Percentiles rank a stretch among this genome's conserved stretches.
These are phyloP conservation scores for Tagetes erecta DNA, from an alignment of 129 eudicot genomes.

Conservation along the genomic window DNA sequence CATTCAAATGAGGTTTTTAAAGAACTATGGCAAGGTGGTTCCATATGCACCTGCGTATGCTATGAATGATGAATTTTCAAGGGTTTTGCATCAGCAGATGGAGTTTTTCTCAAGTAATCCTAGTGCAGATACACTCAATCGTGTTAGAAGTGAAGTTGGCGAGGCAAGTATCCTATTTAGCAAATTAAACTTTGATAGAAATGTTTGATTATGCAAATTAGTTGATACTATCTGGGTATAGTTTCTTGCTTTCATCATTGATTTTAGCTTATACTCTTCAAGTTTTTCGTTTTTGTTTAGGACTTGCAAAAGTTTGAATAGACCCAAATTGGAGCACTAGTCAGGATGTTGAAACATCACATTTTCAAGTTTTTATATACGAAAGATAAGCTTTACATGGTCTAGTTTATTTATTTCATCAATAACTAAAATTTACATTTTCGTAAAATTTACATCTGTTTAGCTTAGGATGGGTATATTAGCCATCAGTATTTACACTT, in stretches of 20 bases:
- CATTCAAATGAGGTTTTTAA: slow-evolving; percentile 93
- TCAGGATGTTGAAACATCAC: slow-evolving; percentile 8
- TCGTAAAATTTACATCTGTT: neutral
- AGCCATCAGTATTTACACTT: neutral
- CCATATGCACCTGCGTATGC: slow-evolving; percentile 92
- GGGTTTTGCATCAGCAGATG: slow-evolving; percentile 99
- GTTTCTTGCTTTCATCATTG: neutral
- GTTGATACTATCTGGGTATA: slow-evolving; percentile 10
- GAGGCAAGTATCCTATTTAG: slow-evolving; percentile 65
- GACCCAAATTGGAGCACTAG: neutral
- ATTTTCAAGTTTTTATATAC: slow-evolving; percentile 5
- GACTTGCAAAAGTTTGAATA: slow-evolving; percentile 5
- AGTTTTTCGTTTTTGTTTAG: neutral
- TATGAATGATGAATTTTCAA: slow-evolving; percentile 97
- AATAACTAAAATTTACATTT: neutral
- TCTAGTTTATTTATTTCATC: neutral
- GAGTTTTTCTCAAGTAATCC: slow-evolving; percentile 97
- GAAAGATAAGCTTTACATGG: slow-evolving; percentile 12
- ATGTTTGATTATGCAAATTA: slow-evolving; percentile 10
- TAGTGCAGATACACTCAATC: slow-evolving; percentile 89
- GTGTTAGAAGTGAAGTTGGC: slow-evolving; percentile 92
- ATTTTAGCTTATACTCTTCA: neutral
- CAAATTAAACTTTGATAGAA: neutral
- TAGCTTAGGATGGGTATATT: neutral
- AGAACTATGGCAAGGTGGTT: slow-evolving; percentile 92